A percentile compares a stretch with the other conserved stretches of the same genome.
Evolutionary conservation across 2,329 filamentous ascomycete species (phyloP).

Genomic region (Fusarium anguioides): DNA sequence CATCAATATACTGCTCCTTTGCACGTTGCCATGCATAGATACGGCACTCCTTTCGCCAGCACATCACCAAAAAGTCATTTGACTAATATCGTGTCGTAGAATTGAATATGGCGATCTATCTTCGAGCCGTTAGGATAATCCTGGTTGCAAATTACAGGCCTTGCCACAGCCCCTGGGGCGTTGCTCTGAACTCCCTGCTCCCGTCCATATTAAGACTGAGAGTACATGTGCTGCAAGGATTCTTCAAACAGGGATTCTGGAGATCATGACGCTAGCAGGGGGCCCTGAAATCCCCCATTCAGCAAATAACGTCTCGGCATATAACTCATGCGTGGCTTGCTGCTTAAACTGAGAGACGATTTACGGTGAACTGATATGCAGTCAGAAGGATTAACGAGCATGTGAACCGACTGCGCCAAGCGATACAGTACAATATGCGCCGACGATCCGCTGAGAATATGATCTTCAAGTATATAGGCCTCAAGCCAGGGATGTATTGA

Average conservation of each 20-base stretch:
- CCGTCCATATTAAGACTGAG: neutral
- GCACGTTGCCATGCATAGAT: neutral
- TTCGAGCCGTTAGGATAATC: slow-evolving; percentile 26
- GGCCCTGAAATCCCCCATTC: slow-evolving; percentile 4
- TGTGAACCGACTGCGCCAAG: neutral
- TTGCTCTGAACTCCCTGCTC: neutral
- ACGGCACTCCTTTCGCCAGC: slow-evolving; percentile 5
- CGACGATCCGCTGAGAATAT: neutral
- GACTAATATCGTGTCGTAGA: slow-evolving; percentile 2
- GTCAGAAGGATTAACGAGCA: neutral
- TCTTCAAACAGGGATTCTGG: slow-evolving; percentile 29
- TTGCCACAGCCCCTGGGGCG: slow-evolving; percentile 9
- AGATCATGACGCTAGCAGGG: slow-evolving; percentile 42
- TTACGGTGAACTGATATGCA: neutral
- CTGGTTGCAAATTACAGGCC: slow-evolving; percentile 27
- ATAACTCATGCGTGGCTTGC: slow-evolving; percentile 8
- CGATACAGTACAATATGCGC: neutral
- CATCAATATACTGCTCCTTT: neutral
- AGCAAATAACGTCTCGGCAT: slow-evolving; percentile 19
- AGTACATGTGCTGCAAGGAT: slow-evolving; percentile 35
- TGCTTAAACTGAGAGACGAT: slow-evolving; percentile 8
- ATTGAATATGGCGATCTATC: slow-evolving; percentile 15
- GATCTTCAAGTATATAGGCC: slow-evolving; percentile 15
- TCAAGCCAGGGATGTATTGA: slow-evolving; percentile 3
- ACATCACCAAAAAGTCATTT: slow-evolving; percentile 3